A percentile compares a stretch with the other conserved stretches of the same genome.
phyloP scores from a whole-genome alignment of 306 rosid species.

The Pueraria montana region DNA sequence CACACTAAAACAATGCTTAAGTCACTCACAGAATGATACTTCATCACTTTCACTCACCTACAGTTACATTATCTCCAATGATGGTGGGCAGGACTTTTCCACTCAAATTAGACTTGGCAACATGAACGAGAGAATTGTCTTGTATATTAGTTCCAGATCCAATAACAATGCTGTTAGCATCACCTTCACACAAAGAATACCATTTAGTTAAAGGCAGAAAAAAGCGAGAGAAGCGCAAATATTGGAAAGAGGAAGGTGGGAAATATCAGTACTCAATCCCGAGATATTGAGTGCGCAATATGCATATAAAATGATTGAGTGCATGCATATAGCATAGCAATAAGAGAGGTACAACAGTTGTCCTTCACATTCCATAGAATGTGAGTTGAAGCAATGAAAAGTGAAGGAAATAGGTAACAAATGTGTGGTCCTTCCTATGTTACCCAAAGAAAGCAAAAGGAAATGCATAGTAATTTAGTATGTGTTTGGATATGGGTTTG shows the following conservation, averaged over 20 bases:
- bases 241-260: background rate
- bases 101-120: constrained; percentile 85
- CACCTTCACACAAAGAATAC: constrained; percentile 53
- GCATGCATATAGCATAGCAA: background rate
- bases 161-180: constrained; percentile 58
- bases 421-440: background rate
- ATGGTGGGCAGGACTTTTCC: constrained; percentile 93
- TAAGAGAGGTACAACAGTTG: background rate
- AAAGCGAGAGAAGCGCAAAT: constrained; percentile 17
- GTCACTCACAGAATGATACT: constrained; percentile 40
- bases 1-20: constrained; percentile 32
- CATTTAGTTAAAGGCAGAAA: constrained; percentile 24
- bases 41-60: constrained; percentile 70
- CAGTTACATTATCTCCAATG: constrained; percentile 92
- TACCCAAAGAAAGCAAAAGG: constrained; percentile 17
- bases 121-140: constrained; percentile 96
- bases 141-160: constrained; percentile 96
- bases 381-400: constrained; percentile 39
- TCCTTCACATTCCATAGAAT: constrained; percentile 36
- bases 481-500: background rate
- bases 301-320: background rate
- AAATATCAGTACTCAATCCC: constrained; percentile 27
- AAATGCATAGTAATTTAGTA: background rate
- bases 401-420: constrained; percentile 22
- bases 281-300: background rate